phyloP scores from a whole-genome alignment of 2,329 filamentous ascomycete species.

The Ceratocystis colombiana region DNA sequence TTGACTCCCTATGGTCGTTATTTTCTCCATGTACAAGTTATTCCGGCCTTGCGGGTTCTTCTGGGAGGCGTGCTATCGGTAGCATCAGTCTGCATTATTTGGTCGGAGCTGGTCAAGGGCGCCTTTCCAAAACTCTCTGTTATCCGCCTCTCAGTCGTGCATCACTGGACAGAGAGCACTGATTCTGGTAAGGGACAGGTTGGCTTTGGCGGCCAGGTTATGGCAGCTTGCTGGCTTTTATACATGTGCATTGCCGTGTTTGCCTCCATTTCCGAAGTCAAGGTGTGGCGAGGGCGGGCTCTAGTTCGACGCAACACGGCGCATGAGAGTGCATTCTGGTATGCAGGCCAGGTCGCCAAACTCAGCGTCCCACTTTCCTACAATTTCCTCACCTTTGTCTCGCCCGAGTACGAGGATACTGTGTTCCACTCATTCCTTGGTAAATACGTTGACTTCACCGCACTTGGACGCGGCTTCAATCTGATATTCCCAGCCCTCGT shows the following conservation, averaged over 20 bases:
- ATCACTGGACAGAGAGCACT: conserved; percentile 52
- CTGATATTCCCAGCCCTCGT: conserved; percentile 82
- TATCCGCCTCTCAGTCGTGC: conserved; percentile 56
- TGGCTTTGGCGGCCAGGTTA: conserved; percentile 74
- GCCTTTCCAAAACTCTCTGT: conserved; percentile 66
- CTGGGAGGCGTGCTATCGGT: conserved; percentile 58
- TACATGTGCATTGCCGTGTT: conserved; percentile 94
- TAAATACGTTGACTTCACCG: conserved; percentile 68
- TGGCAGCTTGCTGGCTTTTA: conserved; percentile 77
- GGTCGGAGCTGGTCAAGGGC: conserved; percentile 88
- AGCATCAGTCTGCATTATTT: conserved; percentile 75
- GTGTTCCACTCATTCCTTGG: conserved; percentile 85
- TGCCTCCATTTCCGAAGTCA: conserved; percentile 79
- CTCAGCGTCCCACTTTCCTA: conserved; percentile 87
- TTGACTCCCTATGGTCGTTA: conserved; percentile 77
- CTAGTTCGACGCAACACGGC: conserved; percentile 86
- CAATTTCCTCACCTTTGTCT: conserved; percentile 91
- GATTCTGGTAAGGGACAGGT: conserved; percentile 54
- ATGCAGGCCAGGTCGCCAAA: conserved; percentile 81
- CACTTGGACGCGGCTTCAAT: conserved; percentile 73
- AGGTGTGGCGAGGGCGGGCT: conserved; percentile 93
- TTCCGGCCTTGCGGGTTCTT: conserved; percentile 57
- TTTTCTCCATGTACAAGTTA: conserved; percentile 59
- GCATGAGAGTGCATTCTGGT: conserved; percentile 90
- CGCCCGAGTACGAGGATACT: conserved; percentile 59